Conservation (phyloP, 2,329 filamentous ascomycete genomes). For the Colletotrichum cereale region DNA sequence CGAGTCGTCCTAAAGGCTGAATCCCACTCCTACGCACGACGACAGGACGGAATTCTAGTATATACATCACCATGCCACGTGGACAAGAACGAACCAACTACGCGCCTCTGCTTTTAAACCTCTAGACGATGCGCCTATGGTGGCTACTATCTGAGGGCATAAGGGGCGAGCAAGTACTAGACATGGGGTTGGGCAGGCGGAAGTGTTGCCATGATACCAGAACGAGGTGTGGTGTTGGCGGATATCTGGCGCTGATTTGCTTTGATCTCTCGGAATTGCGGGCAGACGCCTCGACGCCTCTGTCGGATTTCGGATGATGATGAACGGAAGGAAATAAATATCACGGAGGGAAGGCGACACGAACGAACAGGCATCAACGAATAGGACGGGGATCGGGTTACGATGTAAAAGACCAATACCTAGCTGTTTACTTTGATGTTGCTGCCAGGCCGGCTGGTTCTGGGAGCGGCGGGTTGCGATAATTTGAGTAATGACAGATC, state of each 20-base stretch:
- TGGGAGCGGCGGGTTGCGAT: conserved; percentile 39
- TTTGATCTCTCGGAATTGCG: conserved; percentile 19
- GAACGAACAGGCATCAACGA: conserved; percentile 3
- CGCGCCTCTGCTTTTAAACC: conserved; percentile 6
- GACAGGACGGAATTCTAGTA: conserved; percentile 40
- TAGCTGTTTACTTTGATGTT: conserved; percentile 40
- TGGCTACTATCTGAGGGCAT: conserved; percentile 29
- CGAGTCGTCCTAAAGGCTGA: conserved; percentile 78
- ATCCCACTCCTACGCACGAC: conserved; percentile 24
- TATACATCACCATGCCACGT: conserved; percentile 32
- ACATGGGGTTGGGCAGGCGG: conserved; percentile 21
- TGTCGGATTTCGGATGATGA: conserved; percentile 38
- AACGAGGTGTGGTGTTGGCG: conserved; percentile 8
- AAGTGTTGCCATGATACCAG: conserved; percentile 39
- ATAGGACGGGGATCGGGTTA: conserved; percentile 29
- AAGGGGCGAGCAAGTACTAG: conserved; percentile 10
- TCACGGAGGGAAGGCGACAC: conserved; percentile 3
- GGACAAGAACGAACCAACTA: conserved; percentile 16
- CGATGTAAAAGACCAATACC: conserved; percentile 41
- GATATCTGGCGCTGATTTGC: conserved; percentile 17
- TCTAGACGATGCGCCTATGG: conserved; percentile 22
- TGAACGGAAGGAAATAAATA: conserved; percentile 29
- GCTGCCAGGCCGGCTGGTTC: conserved; percentile 40
- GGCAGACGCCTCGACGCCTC: conserved; percentile 25
- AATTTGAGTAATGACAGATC: conserved; percentile 43